These are phyloP conservation scores for Aquilaria agallochum DNA, from an alignment of 441 rosid species.

Conservation along the genomic window DNA sequence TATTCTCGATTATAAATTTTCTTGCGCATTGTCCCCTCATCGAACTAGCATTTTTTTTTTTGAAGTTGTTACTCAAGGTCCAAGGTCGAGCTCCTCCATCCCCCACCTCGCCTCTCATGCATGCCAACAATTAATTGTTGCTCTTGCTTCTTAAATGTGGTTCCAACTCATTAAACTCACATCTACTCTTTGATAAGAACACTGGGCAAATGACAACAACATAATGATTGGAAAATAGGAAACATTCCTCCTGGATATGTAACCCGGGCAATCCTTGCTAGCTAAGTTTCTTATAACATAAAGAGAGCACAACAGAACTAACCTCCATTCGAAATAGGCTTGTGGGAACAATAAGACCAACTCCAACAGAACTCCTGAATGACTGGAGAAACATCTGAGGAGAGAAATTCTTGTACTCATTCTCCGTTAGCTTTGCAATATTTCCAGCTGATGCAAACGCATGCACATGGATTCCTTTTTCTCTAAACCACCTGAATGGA, in stretches of 20 bases:
- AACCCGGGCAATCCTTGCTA: too few species aligned
- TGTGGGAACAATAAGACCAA: conserved; percentile 78
- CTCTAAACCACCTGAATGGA: conserved; percentile 71
- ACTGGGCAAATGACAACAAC: not conserved
- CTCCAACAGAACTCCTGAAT: conserved; percentile 71
- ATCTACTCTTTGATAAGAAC: not conserved
- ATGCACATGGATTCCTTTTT: conserved; percentile 88
- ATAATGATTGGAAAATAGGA: not conserved
- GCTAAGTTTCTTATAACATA: not conserved
- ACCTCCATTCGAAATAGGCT: conserved; percentile 82
- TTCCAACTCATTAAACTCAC: too few species aligned
- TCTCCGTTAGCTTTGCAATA: conserved; percentile 60
- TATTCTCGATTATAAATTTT: not conserved
- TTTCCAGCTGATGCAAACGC: conserved; percentile 81
- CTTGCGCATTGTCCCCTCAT: not conserved
- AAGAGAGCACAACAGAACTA: conserved; percentile 15
- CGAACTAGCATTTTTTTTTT: too few species aligned
- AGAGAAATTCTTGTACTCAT: conserved; percentile 53
- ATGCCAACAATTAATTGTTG: too few species aligned
- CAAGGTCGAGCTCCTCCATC: too few species aligned
- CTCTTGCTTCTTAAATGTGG: too few species aligned
- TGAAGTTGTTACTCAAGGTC: too few species aligned
- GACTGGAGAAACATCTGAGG: conserved; percentile 49
- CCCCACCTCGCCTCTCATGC: too few species aligned
- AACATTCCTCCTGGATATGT: not conserved